Evolutionary conservation across 2,329 filamentous ascomycete genomes (phyloP).

Genomic region (Rhynchosporium graminicola): DNA sequence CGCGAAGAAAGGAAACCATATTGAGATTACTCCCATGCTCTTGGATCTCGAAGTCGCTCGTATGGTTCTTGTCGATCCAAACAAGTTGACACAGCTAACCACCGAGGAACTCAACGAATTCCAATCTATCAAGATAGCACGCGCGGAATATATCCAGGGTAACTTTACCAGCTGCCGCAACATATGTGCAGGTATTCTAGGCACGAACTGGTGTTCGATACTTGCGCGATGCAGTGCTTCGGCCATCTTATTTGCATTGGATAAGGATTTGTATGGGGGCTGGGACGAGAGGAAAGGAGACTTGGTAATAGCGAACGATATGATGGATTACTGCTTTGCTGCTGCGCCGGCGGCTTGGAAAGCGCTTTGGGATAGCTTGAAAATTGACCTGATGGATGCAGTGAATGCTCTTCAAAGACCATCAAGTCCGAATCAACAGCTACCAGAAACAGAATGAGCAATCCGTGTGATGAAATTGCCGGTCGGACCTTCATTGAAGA

Average conservation of each 20-base stretch:
- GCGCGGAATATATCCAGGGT: neutral
- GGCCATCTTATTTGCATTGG: slow-evolving; percentile 13
- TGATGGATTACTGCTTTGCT: slow-evolving; percentile 4
- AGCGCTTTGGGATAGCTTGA: neutral
- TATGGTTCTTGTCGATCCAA: slow-evolving; percentile 16
- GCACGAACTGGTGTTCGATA: neutral
- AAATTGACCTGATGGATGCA: neutral
- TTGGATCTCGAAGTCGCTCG: slow-evolving; percentile 12
- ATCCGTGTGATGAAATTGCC: too few species aligned
- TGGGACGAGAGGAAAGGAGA: slow-evolving; percentile 1
- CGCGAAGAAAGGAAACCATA: neutral
- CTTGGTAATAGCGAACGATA: neutral
- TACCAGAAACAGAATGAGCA: neutral
- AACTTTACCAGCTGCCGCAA: neutral
- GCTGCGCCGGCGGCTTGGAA: slow-evolving; percentile 11
- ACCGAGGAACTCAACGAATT: slow-evolving; percentile 6
- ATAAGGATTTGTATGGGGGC: slow-evolving; percentile 3
- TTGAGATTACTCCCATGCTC: neutral
- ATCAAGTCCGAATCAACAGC: neutral
- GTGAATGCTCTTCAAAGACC: neutral
- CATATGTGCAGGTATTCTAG: neutral
- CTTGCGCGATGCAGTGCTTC: slow-evolving; percentile 8
- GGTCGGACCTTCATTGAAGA: too few species aligned
- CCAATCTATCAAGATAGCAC: slow-evolving; percentile 5
- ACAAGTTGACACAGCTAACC: neutral